Base-by-base conservation (phyloP, 257 asterid genomes). In the Ballota nigra region DNA sequence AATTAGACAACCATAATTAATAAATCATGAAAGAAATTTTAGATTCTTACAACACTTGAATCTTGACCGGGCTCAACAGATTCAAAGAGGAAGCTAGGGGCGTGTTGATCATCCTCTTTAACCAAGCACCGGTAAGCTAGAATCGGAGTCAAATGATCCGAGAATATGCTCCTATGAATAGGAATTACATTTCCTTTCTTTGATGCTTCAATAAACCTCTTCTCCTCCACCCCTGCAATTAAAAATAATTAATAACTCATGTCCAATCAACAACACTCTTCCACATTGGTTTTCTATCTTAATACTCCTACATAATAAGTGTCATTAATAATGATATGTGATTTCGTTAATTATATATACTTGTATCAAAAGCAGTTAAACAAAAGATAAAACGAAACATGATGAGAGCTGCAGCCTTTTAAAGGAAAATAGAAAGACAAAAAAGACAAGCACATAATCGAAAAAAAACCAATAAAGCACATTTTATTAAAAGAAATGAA, bases 41-140 rank as follows among this genome's bases (percentile, higher is more conserved):
- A 58, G 40, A 16, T 23, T 38, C 92, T 89, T 82, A 94, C 99
- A 36, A 87, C 96, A 57, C 31, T 82, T 12, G 97, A 85, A 52
- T 81, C 66, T 8, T 76, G 85, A 29, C 97, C 91, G 65, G 97
- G 91, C 73, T 91, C 96, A 0, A 88, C 96, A 2, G 99, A 94
- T 67, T 94, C 99, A 41, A 88, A 94, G 11, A 91, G 78, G 75
- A 94, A 94, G 81, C 99, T 94, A 0, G 99, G 97, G 69, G 96
- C 86, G 43, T 94, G 93, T 38, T 85, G 74, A n/a, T 94, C 99
- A 15, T 89, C 96, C 74, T 94, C 97, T 52, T 88, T 88, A 56
- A 94, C 97, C 75, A 94, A 82, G 77, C 98, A 94, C 31, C 98
- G 89, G 71, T 94, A 91, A 31, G 98, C 97, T 62, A 94, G 89